A percentile compares a stretch with the other conserved stretches of the same genome.
Conservation (phyloP, 768 basidiomycete species). For the Pleurotus citrinopileatus region DNA sequence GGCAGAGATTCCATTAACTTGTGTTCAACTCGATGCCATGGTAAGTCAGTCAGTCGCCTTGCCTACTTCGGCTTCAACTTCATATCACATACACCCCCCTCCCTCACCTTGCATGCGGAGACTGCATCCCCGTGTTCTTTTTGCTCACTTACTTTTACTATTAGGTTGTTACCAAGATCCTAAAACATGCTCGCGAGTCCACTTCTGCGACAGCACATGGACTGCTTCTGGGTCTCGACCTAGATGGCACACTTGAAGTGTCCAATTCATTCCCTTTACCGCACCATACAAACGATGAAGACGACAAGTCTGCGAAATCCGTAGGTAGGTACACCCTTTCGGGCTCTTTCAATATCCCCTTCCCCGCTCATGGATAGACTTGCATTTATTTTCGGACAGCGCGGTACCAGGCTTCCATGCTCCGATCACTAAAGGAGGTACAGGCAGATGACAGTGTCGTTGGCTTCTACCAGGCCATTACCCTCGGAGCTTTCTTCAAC, state of each 20-base stretch:
- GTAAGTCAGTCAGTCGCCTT: constrained; percentile 54
- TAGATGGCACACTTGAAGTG: constrained; percentile 88
- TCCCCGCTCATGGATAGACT: constrained; percentile 8
- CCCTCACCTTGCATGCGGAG: not conserved
- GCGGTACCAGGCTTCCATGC: constrained; percentile 82
- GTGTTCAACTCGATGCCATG: constrained; percentile 84
- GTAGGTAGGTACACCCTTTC: constrained; percentile 47
- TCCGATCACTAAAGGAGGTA: constrained; percentile 86
- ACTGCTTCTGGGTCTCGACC: constrained; percentile 84
- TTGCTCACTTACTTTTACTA: constrained; percentile 4
- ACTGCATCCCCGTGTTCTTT: not conserved
- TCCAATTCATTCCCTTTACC: constrained; percentile 89
- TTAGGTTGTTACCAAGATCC: constrained; percentile 89
- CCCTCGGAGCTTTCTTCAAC: constrained; percentile 82
- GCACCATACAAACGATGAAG: constrained; percentile 69
- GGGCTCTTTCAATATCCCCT: constrained; percentile 7
- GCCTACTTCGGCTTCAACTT: constrained; percentile 3
- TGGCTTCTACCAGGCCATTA: constrained; percentile 91
- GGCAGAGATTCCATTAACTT: constrained; percentile 77
- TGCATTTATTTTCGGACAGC: constrained; percentile 34
- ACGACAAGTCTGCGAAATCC: constrained; percentile 77
- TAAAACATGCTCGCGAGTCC: constrained; percentile 87
- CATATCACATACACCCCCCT: not conserved
- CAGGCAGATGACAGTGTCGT: constrained; percentile 89
- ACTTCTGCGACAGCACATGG: constrained; percentile 76